Conservation (phyloP, 768 basidiomycete genomes). For the Boletus fagicola region DNA sequence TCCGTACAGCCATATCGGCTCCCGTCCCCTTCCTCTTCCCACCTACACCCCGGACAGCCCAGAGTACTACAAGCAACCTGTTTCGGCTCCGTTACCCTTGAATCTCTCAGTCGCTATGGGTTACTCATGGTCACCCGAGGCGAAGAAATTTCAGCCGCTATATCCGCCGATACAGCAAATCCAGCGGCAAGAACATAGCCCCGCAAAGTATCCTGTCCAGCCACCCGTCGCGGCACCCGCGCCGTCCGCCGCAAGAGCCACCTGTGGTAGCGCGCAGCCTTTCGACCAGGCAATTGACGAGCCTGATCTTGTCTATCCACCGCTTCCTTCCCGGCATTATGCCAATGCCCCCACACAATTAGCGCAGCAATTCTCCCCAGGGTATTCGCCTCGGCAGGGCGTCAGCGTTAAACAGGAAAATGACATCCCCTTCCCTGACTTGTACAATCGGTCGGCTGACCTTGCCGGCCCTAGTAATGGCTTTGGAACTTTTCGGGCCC, state of each 20-base stretch:
- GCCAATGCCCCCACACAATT: slow-evolving; percentile 17
- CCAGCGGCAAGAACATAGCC: slow-evolving; percentile 26
- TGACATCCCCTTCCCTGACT: slow-evolving; percentile 26
- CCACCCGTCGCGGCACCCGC: slow-evolving; percentile 11
- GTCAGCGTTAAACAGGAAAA: slow-evolving; percentile 30
- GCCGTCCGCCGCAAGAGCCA: slow-evolving; percentile 13
- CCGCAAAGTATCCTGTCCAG: slow-evolving; percentile 19
- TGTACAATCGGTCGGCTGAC: slow-evolving; percentile 26
- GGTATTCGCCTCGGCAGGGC: slow-evolving; percentile 25
- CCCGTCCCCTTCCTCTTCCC: slow-evolving; percentile 26
- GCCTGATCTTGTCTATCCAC: slow-evolving; percentile 25
- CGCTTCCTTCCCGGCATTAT: slow-evolving; percentile 26
- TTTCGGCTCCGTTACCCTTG: slow-evolving; percentile 32
- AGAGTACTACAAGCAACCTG: slow-evolving; percentile 35
- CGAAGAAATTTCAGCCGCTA: slow-evolving; percentile 38
- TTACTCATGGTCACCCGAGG: slow-evolving; percentile 32
- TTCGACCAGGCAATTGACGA: slow-evolving; percentile 31
- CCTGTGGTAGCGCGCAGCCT: slow-evolving; percentile 15
- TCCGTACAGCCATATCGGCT: slow-evolving; percentile 22
- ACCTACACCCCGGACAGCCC: slow-evolving; percentile 23
- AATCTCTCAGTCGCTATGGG: slow-evolving; percentile 34
- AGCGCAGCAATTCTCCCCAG: slow-evolving; percentile 21
- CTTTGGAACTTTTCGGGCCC: slow-evolving; percentile 20
- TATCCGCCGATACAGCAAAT: slow-evolving; percentile 34
- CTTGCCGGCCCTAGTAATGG: slow-evolving; percentile 21